phyloP scores from a whole-genome alignment of 177 flowering plant genomes.

The Tripterygium wilfordii region DNA sequence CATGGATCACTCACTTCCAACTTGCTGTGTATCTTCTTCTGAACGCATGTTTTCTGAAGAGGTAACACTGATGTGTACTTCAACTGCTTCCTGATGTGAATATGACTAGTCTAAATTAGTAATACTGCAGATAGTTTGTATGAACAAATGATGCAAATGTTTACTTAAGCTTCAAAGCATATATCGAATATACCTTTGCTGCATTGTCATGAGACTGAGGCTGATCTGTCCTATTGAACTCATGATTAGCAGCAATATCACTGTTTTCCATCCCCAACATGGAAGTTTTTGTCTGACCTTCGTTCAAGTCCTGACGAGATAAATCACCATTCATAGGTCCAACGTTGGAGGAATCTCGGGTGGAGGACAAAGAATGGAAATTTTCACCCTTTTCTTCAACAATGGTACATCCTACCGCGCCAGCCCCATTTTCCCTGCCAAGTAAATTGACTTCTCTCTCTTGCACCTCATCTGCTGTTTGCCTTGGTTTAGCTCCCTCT shows the following conservation, averaged over 20 bases:
- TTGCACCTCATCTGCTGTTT: slow-evolving; percentile 18
- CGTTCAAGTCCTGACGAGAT: slow-evolving; percentile 21
- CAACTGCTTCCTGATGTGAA: slow-evolving; percentile 23
- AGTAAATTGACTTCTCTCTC: slow-evolving; percentile 18
- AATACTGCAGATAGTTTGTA: not conserved
- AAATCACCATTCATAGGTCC: slow-evolving; percentile 33
- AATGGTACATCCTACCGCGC: slow-evolving; percentile 11
- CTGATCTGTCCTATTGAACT: slow-evolving; percentile 15
- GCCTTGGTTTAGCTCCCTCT: slow-evolving; percentile 24
- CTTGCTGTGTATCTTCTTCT: slow-evolving; percentile 14
- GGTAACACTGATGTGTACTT: slow-evolving; percentile 7
- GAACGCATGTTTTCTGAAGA: slow-evolving; percentile 8
- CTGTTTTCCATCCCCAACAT: slow-evolving; percentile 9
- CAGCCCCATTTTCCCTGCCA: slow-evolving; percentile 15
- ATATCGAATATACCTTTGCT: slow-evolving; percentile 44
- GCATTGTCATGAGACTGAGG: slow-evolving; percentile 20
- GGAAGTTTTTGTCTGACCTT: slow-evolving; percentile 15
- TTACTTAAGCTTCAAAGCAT: too few species aligned
- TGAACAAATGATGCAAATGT: not conserved
- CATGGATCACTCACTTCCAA: slow-evolving; percentile 12
- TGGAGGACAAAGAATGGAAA: slow-evolving; percentile 6
- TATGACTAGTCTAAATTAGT: not conserved
- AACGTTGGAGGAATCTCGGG: slow-evolving; percentile 15
- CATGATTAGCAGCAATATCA: slow-evolving; percentile 13
- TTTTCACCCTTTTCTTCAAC: slow-evolving; percentile 13